Base-by-base conservation (phyloP, 306 rosid species). In the Prunus campanulata region DNA sequence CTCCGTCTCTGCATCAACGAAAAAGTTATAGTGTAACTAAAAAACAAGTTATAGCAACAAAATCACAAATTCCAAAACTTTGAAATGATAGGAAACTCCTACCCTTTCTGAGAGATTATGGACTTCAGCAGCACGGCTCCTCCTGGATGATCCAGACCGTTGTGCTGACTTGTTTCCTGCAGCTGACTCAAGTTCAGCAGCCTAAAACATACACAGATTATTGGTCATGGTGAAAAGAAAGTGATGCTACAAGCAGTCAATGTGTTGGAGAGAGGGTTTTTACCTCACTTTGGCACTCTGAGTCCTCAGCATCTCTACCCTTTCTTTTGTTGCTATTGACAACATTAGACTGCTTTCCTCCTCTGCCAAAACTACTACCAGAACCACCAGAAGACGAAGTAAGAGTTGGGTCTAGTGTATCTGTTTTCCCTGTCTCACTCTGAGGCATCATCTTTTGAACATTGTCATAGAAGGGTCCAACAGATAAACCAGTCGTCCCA, bases 31-130 rank as follows among this genome's bases (percentile, higher is more conserved):
- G 44, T 39, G 9, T 39, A 39, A 39, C 44, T 39, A 39, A 39
- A 35, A 39, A 39, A 39, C 9, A 39, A 39, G 44, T 39, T 39
- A 7, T 20, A 55, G 47, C 57, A 67, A 59, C 6, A 7, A 69
- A 42, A 46, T 27, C 25, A 66, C 49, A 39, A 60, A 30, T 74
- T n/a, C 71, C 49, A 55, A 20, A 84, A 77, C 25, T 71, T 50
- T 6, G 49, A 65, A 75, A 85, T 65, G 69, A 6, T 46, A 74
- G 19, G 74, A 14, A 78, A 35, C 19, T 66, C 88, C 24, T 75
- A 93, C 98, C 89, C 97, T 89, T 88, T 93, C 98, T 19, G 98
- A 93, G 80, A 86, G 89, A 76, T 93, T 93, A 77, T 93, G 98
- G 52, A 91, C 95, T 88, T 93, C 95, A 42, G 97, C 89, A 78